Evolutionary conservation across 2,329 filamentous ascomycete genomes (phyloP).

Genomic region (Fusarium ambrosium): DNA sequence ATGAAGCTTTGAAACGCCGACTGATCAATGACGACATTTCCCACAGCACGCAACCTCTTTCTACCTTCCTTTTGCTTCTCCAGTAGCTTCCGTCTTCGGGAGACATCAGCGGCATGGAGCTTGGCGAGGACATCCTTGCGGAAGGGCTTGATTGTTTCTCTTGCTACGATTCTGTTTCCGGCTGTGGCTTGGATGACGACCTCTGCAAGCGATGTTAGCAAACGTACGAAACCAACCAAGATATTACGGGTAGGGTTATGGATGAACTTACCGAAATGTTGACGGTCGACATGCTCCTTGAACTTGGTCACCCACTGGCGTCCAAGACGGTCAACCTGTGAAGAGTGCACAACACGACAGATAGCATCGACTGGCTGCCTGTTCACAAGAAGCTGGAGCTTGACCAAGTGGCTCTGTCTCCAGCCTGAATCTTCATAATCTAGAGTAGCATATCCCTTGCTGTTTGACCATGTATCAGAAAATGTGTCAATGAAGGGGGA

Average conservation of each 20-base stretch:
- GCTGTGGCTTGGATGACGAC: constrained; percentile 93
- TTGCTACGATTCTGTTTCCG: constrained; percentile 84
- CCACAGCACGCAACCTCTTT: constrained; percentile 85
- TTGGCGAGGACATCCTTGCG: constrained; percentile 95
- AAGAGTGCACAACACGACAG: constrained; percentile 86
- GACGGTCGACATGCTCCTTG: constrained; percentile 94
- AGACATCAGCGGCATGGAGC: constrained; percentile 90
- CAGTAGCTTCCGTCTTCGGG: constrained; percentile 84
- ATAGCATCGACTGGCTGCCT: constrained; percentile 94
- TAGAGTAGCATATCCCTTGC: constrained; percentile 92
- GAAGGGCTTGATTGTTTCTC: constrained; percentile 97
- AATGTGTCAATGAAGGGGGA: background rate
- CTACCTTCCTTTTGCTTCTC: constrained; percentile 98
- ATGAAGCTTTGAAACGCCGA: constrained; percentile 95
- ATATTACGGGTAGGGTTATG: background rate
- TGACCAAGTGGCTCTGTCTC: constrained; percentile 82
- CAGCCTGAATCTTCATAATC: constrained; percentile 98
- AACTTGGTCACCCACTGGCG: constrained; percentile 94
- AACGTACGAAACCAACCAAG: background rate
- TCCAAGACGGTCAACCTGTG: constrained; percentile 84
- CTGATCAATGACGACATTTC: constrained; percentile 96
- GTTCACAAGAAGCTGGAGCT: constrained; percentile 94
- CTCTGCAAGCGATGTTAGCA: constrained; percentile 63
- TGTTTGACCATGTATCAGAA: constrained; percentile 34
- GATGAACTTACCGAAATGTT: constrained; percentile 79